Percentiles rank a stretch among this genome's conserved stretches.
phyloP scores from a whole-genome alignment of 2,329 filamentous ascomycete genomes.

The Nemania sp. region DNA sequence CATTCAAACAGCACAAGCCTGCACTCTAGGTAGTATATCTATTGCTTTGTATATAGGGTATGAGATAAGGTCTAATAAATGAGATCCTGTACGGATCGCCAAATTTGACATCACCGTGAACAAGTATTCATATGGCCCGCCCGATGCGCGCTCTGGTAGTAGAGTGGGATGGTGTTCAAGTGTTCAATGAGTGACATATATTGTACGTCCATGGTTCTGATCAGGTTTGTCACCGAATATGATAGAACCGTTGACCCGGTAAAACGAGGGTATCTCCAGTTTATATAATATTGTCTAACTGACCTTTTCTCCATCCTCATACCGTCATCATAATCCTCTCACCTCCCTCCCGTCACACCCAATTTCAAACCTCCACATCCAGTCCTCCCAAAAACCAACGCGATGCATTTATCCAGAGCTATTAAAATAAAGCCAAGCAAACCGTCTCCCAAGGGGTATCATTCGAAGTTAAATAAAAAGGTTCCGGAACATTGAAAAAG shows the following conservation, averaged over 20 bases:
- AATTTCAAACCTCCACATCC: not conserved
- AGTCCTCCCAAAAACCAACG: conserved; percentile 7
- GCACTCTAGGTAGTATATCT: too few relatives aligned
- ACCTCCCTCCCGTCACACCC: not conserved
- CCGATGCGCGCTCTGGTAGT: too few relatives aligned
- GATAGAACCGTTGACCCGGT: not conserved
- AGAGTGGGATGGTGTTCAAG: too few relatives aligned
- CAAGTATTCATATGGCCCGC: too few relatives aligned
- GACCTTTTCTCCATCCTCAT: conserved; percentile 1
- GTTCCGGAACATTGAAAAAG: conserved; percentile 44
- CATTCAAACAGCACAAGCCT: too few relatives aligned
- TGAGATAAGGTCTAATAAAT: too few relatives aligned
- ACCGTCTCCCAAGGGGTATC: conserved; percentile 48
- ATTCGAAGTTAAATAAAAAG: conserved; percentile 47
- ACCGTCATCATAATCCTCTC: conserved; percentile 7
- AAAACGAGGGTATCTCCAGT: not conserved
- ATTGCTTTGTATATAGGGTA: too few relatives aligned
- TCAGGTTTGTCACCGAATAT: too few relatives aligned
- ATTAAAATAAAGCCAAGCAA: conserved; percentile 20
- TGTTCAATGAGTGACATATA: too few relatives aligned
- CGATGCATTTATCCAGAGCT: conserved; percentile 22
- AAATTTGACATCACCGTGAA: too few relatives aligned
- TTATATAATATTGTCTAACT: not conserved
- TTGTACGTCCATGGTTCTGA: too few relatives aligned
- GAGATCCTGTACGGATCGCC: too few relatives aligned